These are phyloP conservation scores for Carex arenaria DNA, from an alignment of 202 grass and related monocot genomes.

Conservation along the genomic window DNA sequence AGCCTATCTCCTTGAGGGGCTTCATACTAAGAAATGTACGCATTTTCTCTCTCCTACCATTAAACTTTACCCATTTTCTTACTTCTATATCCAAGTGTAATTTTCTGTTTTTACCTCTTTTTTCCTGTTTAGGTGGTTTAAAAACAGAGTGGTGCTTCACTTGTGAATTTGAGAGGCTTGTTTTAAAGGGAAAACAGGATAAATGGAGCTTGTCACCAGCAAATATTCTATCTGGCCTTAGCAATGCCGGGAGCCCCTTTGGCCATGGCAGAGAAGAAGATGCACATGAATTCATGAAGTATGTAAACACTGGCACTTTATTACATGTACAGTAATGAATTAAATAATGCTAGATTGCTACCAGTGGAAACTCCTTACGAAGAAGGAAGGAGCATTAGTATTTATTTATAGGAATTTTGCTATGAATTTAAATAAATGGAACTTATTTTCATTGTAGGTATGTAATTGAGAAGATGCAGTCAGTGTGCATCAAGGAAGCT, in stretches of 20 bases:
- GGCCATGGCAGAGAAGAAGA: constrained; percentile 58
- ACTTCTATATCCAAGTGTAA: neutral
- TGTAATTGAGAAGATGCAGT: constrained; percentile 90
- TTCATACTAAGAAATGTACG: constrained; percentile 82
- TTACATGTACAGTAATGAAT: constrained; percentile 14
- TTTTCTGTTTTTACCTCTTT: constrained; percentile 14
- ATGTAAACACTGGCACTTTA: constrained; percentile 3
- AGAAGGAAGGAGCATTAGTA: neutral
- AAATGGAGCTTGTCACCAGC: constrained; percentile 58
- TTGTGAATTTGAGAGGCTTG: constrained; percentile 78
- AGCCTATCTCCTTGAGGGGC: constrained; percentile 63
- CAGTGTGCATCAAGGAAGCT: constrained; percentile 62
- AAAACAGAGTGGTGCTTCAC: constrained; percentile 79
- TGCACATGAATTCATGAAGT: constrained; percentile 97
- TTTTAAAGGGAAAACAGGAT: constrained; percentile 44
- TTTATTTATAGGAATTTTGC: constrained; percentile 8
- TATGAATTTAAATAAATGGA: neutral
- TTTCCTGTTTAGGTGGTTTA: constrained; percentile 47
- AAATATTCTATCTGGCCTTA: constrained; percentile 64
- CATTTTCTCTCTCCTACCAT: constrained; percentile 18
- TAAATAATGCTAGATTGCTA: constrained; percentile 17
- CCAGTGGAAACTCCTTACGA: neutral
- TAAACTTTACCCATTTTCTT: neutral
- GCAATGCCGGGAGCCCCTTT: constrained; percentile 57
- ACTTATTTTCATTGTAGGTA: constrained; percentile 44